A percentile compares a stretch with the other conserved stretches of the same genome.
Conservation (phyloP, 208 protist species). For the Hexamita inflata region DNA sequence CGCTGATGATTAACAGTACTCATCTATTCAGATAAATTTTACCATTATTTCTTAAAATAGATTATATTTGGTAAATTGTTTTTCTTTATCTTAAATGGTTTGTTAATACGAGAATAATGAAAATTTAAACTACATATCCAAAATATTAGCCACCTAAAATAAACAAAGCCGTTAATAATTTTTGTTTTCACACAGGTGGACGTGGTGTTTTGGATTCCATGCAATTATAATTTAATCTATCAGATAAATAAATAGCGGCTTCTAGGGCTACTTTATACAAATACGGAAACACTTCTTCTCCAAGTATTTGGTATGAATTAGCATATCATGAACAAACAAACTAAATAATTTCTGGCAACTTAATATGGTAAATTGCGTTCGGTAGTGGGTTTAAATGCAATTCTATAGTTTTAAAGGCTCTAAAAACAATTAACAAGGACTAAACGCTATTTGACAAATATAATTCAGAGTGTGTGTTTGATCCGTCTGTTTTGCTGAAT, state of each 20-base stretch:
- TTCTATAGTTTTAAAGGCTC: neutral
- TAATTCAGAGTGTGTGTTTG: too few species aligned
- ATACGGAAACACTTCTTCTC: neutral
- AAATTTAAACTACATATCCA: constrained; percentile 17
- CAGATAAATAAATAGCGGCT: neutral
- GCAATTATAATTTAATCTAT: neutral
- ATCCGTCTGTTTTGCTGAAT: too few species aligned
- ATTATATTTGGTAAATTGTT: constrained; percentile 49
- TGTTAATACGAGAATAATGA: neutral
- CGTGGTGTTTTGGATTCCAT: neutral
- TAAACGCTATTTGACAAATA: too few species aligned
- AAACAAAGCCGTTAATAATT: neutral
- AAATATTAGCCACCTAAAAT: neutral
- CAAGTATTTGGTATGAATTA: constrained; percentile 13
- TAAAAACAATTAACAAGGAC: too few species aligned
- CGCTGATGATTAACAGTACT: too few species aligned
- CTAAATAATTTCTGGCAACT: neutral
- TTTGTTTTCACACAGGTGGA: neutral
- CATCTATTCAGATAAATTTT: constrained; percentile 56
- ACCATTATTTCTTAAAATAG: constrained; percentile 49
- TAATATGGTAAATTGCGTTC: constrained; percentile 17
- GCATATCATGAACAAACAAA: constrained; percentile 3
- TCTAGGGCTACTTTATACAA: neutral
- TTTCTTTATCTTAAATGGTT: constrained; percentile 33
- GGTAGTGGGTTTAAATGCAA: constrained; percentile 14